Conservation (phyloP, 2,329 filamentous ascomycete genomes). For the Chalaropsis ovoidea region DNA sequence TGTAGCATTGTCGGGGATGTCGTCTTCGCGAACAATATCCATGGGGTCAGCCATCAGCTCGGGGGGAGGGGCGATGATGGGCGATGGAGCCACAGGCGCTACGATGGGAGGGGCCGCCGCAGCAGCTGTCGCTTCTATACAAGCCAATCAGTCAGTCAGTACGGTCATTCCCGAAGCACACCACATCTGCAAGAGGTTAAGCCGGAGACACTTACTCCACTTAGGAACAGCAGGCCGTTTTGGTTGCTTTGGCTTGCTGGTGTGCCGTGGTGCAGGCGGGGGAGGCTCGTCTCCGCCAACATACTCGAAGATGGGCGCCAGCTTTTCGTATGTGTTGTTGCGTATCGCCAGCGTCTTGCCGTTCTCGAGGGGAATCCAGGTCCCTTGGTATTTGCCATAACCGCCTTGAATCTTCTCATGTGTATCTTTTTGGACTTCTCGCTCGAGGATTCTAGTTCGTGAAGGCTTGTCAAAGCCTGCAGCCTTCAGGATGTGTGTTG, state of each 20-base stretch:
- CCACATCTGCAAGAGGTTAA: not conserved
- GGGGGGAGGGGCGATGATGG: conserved; percentile 20
- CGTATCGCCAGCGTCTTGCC: conserved; percentile 74
- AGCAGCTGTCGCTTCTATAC: conserved; percentile 12
- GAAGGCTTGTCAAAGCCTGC: conserved; percentile 96
- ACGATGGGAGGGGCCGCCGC: conserved; percentile 31
- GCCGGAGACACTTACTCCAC: conserved; percentile 35
- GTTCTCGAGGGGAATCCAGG: conserved; percentile 83
- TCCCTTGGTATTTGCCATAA: conserved; percentile 99
- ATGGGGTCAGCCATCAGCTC: conserved; percentile 29
- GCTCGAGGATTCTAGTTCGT: conserved; percentile 84
- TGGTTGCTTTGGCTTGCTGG: conserved; percentile 71
- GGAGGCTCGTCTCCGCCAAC: conserved; percentile 75
- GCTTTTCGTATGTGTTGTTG: conserved; percentile 74
- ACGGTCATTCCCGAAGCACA: not conserved
- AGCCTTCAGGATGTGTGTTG: conserved; percentile 96
- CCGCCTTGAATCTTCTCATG: conserved; percentile 98
- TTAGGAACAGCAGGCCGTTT: conserved; percentile 57
- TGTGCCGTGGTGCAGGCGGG: conserved; percentile 86
- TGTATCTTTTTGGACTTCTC: conserved; percentile 89
- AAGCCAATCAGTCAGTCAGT: not conserved
- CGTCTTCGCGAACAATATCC: conserved; percentile 48
- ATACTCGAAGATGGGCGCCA: conserved; percentile 83
- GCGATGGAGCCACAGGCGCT: conserved; percentile 2
- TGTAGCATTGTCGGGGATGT: conserved; percentile 73